Evolutionary conservation across 2,329 filamentous ascomycete species (phyloP), one percentile per base, ranked within the genome.

Genomic region (Ceratocystis cubensis): DNA sequence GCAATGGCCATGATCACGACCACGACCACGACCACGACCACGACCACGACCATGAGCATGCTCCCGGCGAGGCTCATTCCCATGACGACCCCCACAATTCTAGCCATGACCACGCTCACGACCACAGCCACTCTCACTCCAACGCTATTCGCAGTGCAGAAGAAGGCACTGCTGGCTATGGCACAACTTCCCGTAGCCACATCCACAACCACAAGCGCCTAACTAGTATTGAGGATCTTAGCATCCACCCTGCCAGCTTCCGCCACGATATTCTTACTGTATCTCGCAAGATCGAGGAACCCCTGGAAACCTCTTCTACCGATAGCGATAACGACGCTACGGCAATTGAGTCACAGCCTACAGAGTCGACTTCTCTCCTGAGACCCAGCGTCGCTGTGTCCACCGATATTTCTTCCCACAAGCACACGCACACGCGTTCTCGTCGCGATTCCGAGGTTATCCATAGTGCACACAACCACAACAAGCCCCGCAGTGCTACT

Each of bases 231-330:
- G 76, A 86, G 44, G 83, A 91, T 66, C 88, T 95, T 70, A 89
- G 87, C 73, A 89, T 96, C 64, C 89, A 96, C 73, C 94, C 94
- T 2, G 88, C 91, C 28, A 93, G 88, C 69, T 91, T 97, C 79
- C 82, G 94, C 70, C 89, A 96, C 74, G 91, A 93, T 66, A 96
- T 99, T 71, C 95, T 97, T 70, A 87, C 87, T 46, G 90, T 89
- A n/a, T 68, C 69, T 17, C 68, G 69, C 20, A 67, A 67, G 50
- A 76, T 75, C 10, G 82, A 82, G 17, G 80, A 81, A n/a, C 50
- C 62, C 28, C 33, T 48, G 50, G 62, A 30, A 28, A 28, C 48
- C 22, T 64, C 62, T 3, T 76, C 77, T 17, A 76, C 77, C 7
- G 76, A 78, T 5, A 71, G 75, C n/a, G 73, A 78, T 63, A 79